Evolutionary conservation across 345 rosid species (phyloP).

Genomic region (Citrus sp.): DNA sequence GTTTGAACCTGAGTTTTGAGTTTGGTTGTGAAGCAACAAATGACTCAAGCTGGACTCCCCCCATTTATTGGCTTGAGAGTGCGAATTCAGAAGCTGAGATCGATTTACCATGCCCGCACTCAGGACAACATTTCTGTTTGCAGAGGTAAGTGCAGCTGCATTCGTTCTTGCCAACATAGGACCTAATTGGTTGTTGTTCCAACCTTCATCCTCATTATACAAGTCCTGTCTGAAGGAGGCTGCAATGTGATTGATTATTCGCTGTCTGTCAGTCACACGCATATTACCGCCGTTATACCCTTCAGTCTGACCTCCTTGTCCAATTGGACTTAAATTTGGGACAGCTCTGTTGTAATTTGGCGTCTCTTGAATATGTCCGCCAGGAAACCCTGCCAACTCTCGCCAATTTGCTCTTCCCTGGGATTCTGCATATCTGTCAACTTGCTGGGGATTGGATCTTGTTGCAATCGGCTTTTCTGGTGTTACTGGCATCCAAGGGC

Average conservation of each 20-base stretch:
- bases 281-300: conserved; percentile 14
- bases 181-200: conserved; percentile 18
- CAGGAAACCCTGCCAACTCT: conserved; percentile 25
- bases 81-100: conserved; percentile 19
- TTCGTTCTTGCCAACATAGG: conserved; percentile 18
- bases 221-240: conserved; percentile 24
- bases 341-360: conserved; percentile 15
- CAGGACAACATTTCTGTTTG: conserved; percentile 11
- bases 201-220: conserved; percentile 9
- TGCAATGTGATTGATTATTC: conserved; percentile 30
- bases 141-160: conserved; percentile 20
- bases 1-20: conserved; percentile 31
- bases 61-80: conserved; percentile 29
- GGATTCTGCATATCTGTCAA: conserved; percentile 22
- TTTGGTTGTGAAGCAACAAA: conserved; percentile 22
- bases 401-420: conserved; percentile 27
- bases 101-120: conserved; percentile 14
- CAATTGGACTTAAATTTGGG: conserved; percentile 21
- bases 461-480: conserved; percentile 34
- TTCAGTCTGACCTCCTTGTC: conserved; percentile 16
- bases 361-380: conserved; percentile 19
- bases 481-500: conserved; percentile 46
- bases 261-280: conserved; percentile 13
- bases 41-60: conserved; percentile 21
- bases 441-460: conserved; percentile 21